Percentiles rank a stretch among this genome's conserved stretches.
phyloP scores from a whole-genome alignment of 2,329 filamentous ascomycete species.

The Huntiella abstrusa region DNA sequence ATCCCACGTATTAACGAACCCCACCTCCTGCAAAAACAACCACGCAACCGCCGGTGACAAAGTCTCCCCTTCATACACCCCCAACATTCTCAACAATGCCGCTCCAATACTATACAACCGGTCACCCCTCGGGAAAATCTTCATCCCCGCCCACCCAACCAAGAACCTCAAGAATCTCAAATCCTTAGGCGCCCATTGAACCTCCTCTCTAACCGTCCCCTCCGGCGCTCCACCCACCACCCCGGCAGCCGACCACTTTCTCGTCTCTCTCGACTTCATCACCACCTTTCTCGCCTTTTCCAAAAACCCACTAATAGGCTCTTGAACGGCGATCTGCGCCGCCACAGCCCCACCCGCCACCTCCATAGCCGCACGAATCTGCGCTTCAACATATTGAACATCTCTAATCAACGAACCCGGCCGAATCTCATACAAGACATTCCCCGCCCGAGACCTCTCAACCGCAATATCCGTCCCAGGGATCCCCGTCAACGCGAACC shows the following conservation, averaged over 20 bases:
- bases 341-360: background rate
- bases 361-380: constrained; percentile 16
- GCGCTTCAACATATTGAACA: constrained; percentile 17
- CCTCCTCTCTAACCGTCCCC: constrained; percentile 27
- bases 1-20: constrained; percentile 52
- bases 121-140: constrained; percentile 32
- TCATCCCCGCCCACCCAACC: constrained; percentile 44
- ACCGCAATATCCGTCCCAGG: constrained; percentile 14
- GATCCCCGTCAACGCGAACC: constrained; percentile 32
- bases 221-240: constrained; percentile 18
- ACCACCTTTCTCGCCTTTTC: constrained; percentile 30
- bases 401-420: constrained; percentile 17
- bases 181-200: constrained; percentile 29
- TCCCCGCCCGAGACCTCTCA: constrained; percentile 6
- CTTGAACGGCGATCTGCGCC: background rate
- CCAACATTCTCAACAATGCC: constrained; percentile 40
- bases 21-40: constrained; percentile 59
- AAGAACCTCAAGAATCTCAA: constrained; percentile 46
- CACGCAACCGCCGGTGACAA: constrained; percentile 31
- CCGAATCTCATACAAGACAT: constrained; percentile 41
- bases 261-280: constrained; percentile 28
- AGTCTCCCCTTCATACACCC: constrained; percentile 35
- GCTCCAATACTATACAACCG: constrained; percentile 43
- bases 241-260: constrained; percentile 14
- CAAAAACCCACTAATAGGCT: constrained; percentile 26